Base-by-base conservation (phyloP, 257 asterid genomes). In the Leptodermis oblonga region DNA sequence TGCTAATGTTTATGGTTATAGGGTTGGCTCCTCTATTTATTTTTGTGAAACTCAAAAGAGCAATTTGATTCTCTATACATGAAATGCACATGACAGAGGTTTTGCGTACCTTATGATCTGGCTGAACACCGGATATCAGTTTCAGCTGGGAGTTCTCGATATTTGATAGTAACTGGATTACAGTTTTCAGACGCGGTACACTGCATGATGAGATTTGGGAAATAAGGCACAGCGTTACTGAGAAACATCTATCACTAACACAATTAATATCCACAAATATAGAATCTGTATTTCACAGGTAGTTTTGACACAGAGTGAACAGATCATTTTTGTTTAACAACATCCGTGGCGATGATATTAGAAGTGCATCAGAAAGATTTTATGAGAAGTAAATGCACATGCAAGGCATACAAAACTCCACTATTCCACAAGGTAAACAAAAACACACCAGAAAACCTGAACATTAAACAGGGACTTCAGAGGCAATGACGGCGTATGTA, bases 181-280 rank as follows among this genome's bases (percentile, higher is more conserved):
- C 93, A 6, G 97, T 90, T 77, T 84, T 77, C 78, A 90, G 85
- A 79, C 88, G 96, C 34, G 97, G 96, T 66, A 82, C 80, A 76
- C 97, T 92, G 86, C 88, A 80, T 79, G 45, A 72, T 0, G 61
- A 39, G 59, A 54, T 69, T 33, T 73, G 61, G 75, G 12, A 55
- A 65, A 28, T 74, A 33, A 71, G 74, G 18, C 64, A 64, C 48
- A 41, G 68, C 26, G 10, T n/a, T 8, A 25, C n/a, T 63, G n/a
- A 33, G 3, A 31, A 69, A 7, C 28, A 23, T 65, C 45, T 41
- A 48, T 28, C 31, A 61, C 11, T 52, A 22, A 31, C 23, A 60
- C 14, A 23, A n/a, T 23, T 52, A 14, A 13, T n/a, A n/a, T 52
- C 11, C 10, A 52, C 6, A 52, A 52, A 28, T 52, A 52, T n/a